phyloP scores from a whole-genome alignment of 139 green algal species.

The Microglena sp. region DNA sequence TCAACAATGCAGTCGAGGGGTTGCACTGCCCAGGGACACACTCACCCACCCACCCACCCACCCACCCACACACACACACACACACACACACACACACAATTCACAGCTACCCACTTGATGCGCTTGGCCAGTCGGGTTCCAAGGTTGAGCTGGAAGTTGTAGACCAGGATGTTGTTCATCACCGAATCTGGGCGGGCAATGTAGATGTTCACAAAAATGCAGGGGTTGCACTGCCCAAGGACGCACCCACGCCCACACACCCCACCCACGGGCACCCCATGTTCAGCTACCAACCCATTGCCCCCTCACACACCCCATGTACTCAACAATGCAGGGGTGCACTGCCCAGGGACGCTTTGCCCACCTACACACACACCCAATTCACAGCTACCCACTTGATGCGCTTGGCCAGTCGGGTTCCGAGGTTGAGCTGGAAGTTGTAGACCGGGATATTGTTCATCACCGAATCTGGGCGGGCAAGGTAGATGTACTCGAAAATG shows the following conservation, averaged over 20 bases:
- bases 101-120: too few relatives aligned
- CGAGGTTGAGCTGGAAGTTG: constrained; percentile 90
- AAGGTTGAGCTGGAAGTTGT: constrained; percentile 92
- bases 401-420: constrained; percentile 59
- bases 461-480: constrained; percentile 81
- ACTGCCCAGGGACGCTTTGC: too few relatives aligned
- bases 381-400: constrained; percentile 64
- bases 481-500: constrained; percentile 56
- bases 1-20: too few relatives aligned
- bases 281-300: neutral
- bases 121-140: constrained; percentile 63
- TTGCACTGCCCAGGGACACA: too few relatives aligned
- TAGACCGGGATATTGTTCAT: constrained; percentile 97
- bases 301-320: constrained; percentile 1
- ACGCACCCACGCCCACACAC: too few relatives aligned
- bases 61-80: too few relatives aligned
- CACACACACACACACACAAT: too few relatives aligned
- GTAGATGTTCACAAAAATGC: constrained; percentile 55
- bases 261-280: too few relatives aligned
- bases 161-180: constrained; percentile 94
- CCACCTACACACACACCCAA: too few relatives aligned
- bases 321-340: constrained; percentile 14
- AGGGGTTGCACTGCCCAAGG: too few relatives aligned
- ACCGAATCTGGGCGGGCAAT: constrained; percentile 82
- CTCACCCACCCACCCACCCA: too few relatives aligned